Evolutionary conservation across 129 eudicot genomes (phyloP), one percentile per base, ranked within the genome.

Genomic region (Artemisia annua): DNA sequence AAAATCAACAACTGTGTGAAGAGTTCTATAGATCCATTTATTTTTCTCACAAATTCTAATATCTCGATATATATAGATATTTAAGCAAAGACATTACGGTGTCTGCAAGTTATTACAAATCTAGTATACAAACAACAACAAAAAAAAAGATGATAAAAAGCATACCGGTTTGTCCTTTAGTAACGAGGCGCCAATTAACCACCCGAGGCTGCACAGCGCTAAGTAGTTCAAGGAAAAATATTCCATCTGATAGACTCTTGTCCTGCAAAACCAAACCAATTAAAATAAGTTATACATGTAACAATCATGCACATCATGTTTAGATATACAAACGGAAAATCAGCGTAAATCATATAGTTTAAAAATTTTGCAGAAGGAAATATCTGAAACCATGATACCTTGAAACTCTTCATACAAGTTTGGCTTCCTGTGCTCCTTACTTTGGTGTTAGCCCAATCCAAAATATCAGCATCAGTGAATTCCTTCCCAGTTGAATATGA

Each of bases 131-230:
- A n/a, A n/a, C n/a, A n/a, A n/a, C n/a, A n/a, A n/a, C n/a, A 43
- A 55, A 64, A 50, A 59, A 39, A 39, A 57, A 43, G 48, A 35
- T n/a, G 1, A 72, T 16, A 32, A 44, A 72, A 63, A 44, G 55
- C 84, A 14, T 88, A 93, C 98, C 98, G 66, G 56, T 89, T 59
- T 78, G 72, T 49, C 98, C 98, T 86, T 90, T 93, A 20, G 98
- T 93, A 69, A 93, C 97, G 53, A 93, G 98, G 70, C 97, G 90
- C 98, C 98, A 93, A 26, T 90, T 93, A 51, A 93, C 97, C 63
- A 84, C 83, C 75, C 96, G 81, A 75, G 98, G 97, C 60, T 86
- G 95, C 61, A 93, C 97, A 51, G 98, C 97, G 73, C 98, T 89
- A 39, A 93, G 97, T 59, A 93, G 85, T 83, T 93, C 97, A n/a